phyloP scores from a whole-genome alignment of 306 rosid genomes.

The Trifolium subterraneum region DNA sequence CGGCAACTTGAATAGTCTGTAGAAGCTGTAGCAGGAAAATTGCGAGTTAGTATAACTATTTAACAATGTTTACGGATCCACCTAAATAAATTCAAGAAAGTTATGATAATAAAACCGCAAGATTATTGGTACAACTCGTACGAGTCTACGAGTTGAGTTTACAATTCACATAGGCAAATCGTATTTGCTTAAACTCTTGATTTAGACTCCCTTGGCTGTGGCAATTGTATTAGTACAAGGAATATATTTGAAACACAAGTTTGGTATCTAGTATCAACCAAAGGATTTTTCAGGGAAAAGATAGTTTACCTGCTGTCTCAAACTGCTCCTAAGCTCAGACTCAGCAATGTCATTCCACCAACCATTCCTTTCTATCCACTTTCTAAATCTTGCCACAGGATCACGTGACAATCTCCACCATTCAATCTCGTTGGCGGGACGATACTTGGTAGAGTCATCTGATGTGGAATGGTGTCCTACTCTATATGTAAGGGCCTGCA shows the following conservation, averaged over 20 bases:
- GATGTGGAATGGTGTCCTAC: slow-evolving; percentile 98
- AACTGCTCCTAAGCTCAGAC: slow-evolving; percentile 62
- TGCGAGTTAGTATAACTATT: slow-evolving; percentile 21
- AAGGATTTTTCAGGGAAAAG: slow-evolving; percentile 30
- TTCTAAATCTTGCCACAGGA: slow-evolving; percentile 82
- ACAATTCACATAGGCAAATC: too few relatives aligned
- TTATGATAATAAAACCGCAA: slow-evolving; percentile 13
- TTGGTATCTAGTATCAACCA: slow-evolving; percentile 1
- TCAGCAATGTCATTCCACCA: slow-evolving; percentile 83
- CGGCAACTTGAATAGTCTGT: slow-evolving; percentile 87
- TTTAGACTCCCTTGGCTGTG: not conserved
- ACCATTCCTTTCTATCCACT: slow-evolving; percentile 85
- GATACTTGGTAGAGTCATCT: slow-evolving; percentile 95
- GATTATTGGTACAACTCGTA: not conserved
- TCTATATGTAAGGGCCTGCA: slow-evolving; percentile 88
- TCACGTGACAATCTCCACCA: slow-evolving; percentile 76
- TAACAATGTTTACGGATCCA: slow-evolving; percentile 16
- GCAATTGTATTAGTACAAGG: not conserved
- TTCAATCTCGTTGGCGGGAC: slow-evolving; percentile 74
- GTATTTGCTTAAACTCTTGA: too few relatives aligned
- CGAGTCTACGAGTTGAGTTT: too few relatives aligned
- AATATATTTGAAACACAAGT: slow-evolving; percentile 13
- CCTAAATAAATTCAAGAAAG: slow-evolving; percentile 20
- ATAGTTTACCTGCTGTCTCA: slow-evolving; percentile 66
- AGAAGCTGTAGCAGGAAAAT: slow-evolving; percentile 61